Base-by-base conservation (phyloP, 2,329 filamentous ascomycete genomes). In the Lomentospora prolificans region DNA sequence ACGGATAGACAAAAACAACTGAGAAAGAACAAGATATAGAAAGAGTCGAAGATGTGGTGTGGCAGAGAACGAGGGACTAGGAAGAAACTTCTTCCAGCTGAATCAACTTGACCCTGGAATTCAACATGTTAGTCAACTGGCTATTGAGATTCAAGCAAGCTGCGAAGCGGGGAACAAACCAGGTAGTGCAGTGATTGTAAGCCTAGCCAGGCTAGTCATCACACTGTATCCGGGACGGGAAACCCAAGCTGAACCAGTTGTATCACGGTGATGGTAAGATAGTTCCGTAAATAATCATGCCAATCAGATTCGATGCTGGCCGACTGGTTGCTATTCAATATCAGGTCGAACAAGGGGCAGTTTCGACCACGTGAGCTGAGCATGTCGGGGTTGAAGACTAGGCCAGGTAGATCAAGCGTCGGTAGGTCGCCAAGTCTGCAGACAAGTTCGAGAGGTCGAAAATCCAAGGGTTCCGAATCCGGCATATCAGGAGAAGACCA, bases 61-160 rank as follows among this genome's bases (percentile, higher is more conserved):
- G 44, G 22, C 4, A 22, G 44, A 48, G 8, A 22, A 10, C 36
- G 36, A 12, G 22, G 44, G 60, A 64, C 60, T 67, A 62, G 65
- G 67, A 57, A 57, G 51, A 50, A 56, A 55, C 53, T 48, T 55
- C 41, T 55, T 61, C 59, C 67, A 66, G 68, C 64, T 71, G 69
- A 69, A 64, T 76, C 79, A 82, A 79, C 81, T 80, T 81, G 79
- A 75, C 70, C 72, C 77, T 81, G 65, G 61, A 58, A 19, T 1
- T 3, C 17, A 57, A 51, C 24, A 46, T 24, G 64, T 68, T 65
- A 69, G 65, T 60, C 51, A 57, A 9, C 17, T 24, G 5, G 30
- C 28, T 48, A 53, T 8, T 14, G 22, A 10, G 24, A 48, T 50
- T 50, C 6, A 65, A 63, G 59, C 57, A 64, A n/a, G n/a, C n/a